phyloP scores from a whole-genome alignment of 108 stramenopile species.

The Seminavis robusta region DNA sequence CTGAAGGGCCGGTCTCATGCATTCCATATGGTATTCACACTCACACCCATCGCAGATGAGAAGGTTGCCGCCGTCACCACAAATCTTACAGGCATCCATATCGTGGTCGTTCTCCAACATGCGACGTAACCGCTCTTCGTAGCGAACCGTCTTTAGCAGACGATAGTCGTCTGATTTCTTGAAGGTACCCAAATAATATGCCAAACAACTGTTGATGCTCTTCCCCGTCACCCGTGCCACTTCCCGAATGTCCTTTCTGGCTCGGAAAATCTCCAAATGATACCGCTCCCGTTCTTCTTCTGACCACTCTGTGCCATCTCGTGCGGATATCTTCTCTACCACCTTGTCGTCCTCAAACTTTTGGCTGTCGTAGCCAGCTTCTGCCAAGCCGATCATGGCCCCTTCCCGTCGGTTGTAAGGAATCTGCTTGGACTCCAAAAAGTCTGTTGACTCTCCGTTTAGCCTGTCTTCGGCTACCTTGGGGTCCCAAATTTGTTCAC shows the following conservation, averaged over 20 bases:
- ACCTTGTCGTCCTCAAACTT: constrained; percentile 33
- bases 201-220: constrained; percentile 36
- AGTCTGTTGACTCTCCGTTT: constrained; percentile 32
- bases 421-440: constrained; percentile 44
- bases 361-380: constrained; percentile 30
- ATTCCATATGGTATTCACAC: constrained; percentile 69
- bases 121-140: constrained; percentile 29
- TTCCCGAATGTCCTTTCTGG: constrained; percentile 52
- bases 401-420: constrained; percentile 48
- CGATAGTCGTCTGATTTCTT: constrained; percentile 69
- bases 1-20: constrained; percentile 47
- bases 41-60: constrained; percentile 84
- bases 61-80: constrained; percentile 76
- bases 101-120: constrained; percentile 24
- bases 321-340: constrained; percentile 20
- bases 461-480: constrained; percentile 27
- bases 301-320: constrained; percentile 69
- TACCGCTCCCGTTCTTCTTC: constrained; percentile 52
- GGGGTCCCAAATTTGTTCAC: constrained; percentile 60
- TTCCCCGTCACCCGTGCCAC: constrained; percentile 48
- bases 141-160: constrained; percentile 47
- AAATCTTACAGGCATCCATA: constrained; percentile 56
- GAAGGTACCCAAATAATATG: constrained; percentile 66
- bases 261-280: constrained; percentile 44
- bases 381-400: constrained; percentile 44